Evolutionary conservation across 108 stramenopile genomes (phyloP).

Genomic region (Thalassiosira profunda): DNA sequence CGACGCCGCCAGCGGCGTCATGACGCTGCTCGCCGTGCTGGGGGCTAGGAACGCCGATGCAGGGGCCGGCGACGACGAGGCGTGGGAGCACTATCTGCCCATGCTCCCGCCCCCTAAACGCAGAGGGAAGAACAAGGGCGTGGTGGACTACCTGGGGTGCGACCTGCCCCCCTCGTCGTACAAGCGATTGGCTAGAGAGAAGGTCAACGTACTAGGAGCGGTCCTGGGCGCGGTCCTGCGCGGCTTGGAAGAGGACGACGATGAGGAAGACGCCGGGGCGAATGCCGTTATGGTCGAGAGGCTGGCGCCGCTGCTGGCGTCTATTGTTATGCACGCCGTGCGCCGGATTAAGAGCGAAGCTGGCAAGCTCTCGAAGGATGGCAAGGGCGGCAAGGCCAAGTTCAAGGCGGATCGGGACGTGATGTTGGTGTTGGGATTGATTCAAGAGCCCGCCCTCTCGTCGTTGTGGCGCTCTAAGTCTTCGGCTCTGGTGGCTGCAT

Average conservation of each 20-base stretch:
- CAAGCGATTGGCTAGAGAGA: slow-evolving; percentile 7
- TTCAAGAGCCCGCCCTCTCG: slow-evolving; percentile 32
- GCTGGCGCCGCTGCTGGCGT: slow-evolving; percentile 39
- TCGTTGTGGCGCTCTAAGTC: slow-evolving; percentile 30
- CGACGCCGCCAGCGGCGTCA: slow-evolving; percentile 40
- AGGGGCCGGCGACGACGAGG: neutral
- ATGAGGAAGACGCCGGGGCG: slow-evolving; percentile 19
- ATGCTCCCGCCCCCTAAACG: slow-evolving; percentile 28
- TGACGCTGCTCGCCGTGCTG: slow-evolving; percentile 37
- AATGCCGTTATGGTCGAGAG: slow-evolving; percentile 11
- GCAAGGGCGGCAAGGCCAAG: neutral
- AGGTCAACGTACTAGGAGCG: slow-evolving; percentile 12
- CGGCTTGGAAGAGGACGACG: neutral
- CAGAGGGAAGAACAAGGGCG: neutral
- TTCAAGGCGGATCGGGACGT: slow-evolving; percentile 41
- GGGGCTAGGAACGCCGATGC: slow-evolving; percentile 1
- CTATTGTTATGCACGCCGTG: slow-evolving; percentile 45
- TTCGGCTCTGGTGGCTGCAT: slow-evolving; percentile 29
- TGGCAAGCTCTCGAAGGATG: neutral
- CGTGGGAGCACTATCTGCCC: slow-evolving; percentile 36
- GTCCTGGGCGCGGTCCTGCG: slow-evolving; percentile 27
- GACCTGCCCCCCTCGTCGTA: slow-evolving; percentile 35
- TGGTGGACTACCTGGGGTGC: slow-evolving; percentile 41
- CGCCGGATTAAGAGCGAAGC: slow-evolving; percentile 36
- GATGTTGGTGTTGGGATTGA: slow-evolving; percentile 33